Evolutionary conservation across 106 monocot genomes (phyloP), one percentile per base, ranked within the genome.

Genomic region (Dendrobium officinale): DNA sequence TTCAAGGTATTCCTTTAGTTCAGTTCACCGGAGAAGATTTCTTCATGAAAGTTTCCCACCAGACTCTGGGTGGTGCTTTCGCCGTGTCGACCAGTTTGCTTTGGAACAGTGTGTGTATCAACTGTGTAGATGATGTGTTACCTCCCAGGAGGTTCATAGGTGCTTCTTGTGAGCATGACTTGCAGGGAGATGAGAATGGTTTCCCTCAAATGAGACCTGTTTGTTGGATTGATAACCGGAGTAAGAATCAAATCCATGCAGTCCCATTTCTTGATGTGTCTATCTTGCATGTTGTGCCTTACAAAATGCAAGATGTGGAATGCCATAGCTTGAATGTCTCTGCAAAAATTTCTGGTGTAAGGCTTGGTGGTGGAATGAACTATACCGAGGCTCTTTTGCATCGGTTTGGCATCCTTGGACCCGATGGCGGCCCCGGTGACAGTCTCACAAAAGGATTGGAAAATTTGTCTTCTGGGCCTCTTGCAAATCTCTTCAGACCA

Each of bases 331-430:
- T 99, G 81, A 92, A 83, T 84, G 82, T 91, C 17, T 81, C 80
- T 9, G 85, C 87, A 61, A 93, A 89, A 66, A 75, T 99, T 75
- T 77, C 86, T 42, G 94, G 92, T 55, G 89, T 99, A 24, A 90
- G 98, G 17, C 95, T 99, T 84, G 95, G 98, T 80, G 98, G 98
- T 42, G 98, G 98, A 76, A 99, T 99, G 91, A 91, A 85, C 83
- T 99, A 99, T 51, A 87, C 91, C 41, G 98, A 99, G 84, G 84
- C 89, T 78, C 78, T 99, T 81, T 84, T 99, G 55, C 95, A 99
- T 91, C 91, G 86, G 54, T 99, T 99, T 89, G 98, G 91, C 73
- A 86, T 99, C 70, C 80, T 99, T 79, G 98, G 92, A 22, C 86
- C 88, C 78, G 94, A 99, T 86, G 95, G 98, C 82, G 92, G 95